Evolutionary conservation across 331 rosid species (phyloP).

Genomic region (Rhamnella rubrinervis): DNA sequence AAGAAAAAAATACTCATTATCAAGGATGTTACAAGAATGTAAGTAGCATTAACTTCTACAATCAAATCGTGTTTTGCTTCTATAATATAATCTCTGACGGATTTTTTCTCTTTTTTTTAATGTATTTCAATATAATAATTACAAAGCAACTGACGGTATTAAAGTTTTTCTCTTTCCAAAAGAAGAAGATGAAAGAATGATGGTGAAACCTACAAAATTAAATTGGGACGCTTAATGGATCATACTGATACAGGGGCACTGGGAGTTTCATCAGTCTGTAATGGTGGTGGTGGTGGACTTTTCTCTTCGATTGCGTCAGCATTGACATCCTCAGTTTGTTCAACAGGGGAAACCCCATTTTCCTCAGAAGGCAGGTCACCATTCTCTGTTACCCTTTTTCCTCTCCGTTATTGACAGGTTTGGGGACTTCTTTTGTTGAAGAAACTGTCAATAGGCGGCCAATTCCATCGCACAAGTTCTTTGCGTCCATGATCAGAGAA

Average conservation of each 20-base stretch:
- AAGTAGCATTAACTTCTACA: constrained; percentile 7
- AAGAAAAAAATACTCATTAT: not conserved
- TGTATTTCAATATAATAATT: constrained; percentile 24
- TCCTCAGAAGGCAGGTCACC: constrained; percentile 54
- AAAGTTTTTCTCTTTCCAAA: not conserved
- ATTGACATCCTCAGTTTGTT: constrained; percentile 37
- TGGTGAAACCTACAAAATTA: constrained; percentile 13
- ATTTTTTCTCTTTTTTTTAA: constrained; percentile 12
- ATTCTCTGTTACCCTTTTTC: constrained; percentile 45
- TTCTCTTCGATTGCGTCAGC: constrained; percentile 36
- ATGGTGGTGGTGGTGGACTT: constrained; percentile 30
- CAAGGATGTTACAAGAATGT: not conserved
- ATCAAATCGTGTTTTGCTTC: constrained; percentile 13
- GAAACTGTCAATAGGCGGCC: constrained; percentile 65
- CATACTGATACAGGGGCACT: too few species aligned
- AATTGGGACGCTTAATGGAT: constrained; percentile 30
- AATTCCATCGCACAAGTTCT: constrained; percentile 65
- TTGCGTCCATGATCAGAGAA: constrained; percentile 67
- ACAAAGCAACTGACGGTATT: constrained; percentile 18
- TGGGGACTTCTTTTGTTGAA: constrained; percentile 61
- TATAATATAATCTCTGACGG: constrained; percentile 12
- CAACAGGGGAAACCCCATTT: constrained; percentile 53
- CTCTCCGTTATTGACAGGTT: constrained; percentile 56
- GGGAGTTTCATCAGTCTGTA: constrained; percentile 37
- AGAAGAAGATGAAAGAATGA: not conserved